Conservation (phyloP, 805 yeast species). For the Naumovozyma baii region DNA sequence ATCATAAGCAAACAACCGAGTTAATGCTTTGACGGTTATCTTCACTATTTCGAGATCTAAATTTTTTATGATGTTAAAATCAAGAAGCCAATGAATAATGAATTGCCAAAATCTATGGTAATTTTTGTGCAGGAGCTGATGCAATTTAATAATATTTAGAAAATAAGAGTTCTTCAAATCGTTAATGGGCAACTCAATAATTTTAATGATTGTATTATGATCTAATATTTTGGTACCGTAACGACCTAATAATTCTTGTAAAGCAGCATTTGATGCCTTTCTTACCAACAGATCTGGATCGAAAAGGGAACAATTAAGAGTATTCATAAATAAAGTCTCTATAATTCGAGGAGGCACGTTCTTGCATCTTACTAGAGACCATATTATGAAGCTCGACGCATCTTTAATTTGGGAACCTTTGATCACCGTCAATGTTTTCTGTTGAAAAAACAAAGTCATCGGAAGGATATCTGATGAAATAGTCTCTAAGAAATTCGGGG, state of each 20-base stretch:
- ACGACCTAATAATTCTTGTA: constrained; percentile 80
- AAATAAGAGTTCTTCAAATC: constrained; percentile 34
- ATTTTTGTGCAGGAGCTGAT: constrained; percentile 12
- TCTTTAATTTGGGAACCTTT: constrained; percentile 69
- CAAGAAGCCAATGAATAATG: constrained; percentile 21
- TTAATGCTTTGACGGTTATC: constrained; percentile 3
- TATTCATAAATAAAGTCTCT: constrained; percentile 22
- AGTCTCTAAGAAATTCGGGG: constrained; percentile 5
- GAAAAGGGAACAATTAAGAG: constrained; percentile 48
- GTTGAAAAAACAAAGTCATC: constrained; percentile 47
- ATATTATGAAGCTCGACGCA: constrained; percentile 72
- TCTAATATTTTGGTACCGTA: constrained; percentile 33
- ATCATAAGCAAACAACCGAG: constrained; percentile 3
- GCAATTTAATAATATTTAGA: constrained; percentile 27
- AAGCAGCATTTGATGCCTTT: constrained; percentile 75
- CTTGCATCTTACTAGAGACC: constrained; percentile 55
- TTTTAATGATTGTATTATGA: constrained; percentile 26
- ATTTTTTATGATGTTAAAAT: constrained; percentile 12
- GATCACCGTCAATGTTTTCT: constrained; percentile 36
- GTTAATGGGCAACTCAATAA: constrained; percentile 55
- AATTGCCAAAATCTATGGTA: constrained; percentile 13
- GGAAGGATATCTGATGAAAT: constrained; percentile 30
- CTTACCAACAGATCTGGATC: constrained; percentile 69
- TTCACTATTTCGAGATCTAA: constrained; percentile 12
- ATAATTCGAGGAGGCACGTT: constrained; percentile 8